These are phyloP conservation scores for Panus rudis DNA, from an alignment of 768 basidiomycete species.

Conservation along the genomic window DNA sequence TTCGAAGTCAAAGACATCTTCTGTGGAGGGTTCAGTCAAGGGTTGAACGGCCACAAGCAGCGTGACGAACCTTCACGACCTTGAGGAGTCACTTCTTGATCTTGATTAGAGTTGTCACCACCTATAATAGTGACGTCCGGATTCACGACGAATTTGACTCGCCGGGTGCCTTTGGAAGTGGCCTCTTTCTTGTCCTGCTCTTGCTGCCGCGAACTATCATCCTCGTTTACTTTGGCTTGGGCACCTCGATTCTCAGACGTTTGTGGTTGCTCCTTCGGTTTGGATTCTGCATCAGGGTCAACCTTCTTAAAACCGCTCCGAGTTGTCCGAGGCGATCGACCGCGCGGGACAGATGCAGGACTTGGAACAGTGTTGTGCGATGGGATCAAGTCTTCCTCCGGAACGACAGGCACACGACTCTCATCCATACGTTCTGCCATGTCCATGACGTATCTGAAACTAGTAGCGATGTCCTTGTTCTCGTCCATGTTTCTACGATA, in stretches of 20 bases:
- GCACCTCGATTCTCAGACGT: neutral
- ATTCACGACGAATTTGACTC: conserved; percentile 68
- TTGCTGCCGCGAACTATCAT: neutral
- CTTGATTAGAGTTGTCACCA: conserved; percentile 25
- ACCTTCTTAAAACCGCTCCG: conserved; percentile 21
- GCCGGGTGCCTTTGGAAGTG: conserved; percentile 46
- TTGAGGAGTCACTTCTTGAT: conserved; percentile 16
- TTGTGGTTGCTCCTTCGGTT: conserved; percentile 7
- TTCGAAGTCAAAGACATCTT: conserved; percentile 68
- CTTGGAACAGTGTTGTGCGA: conserved; percentile 1
- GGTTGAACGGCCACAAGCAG: conserved; percentile 9
- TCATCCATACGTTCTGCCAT: conserved; percentile 32
- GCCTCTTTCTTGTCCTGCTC: conserved; percentile 11
- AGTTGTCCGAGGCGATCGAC: conserved; percentile 8
- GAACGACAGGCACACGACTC: conserved; percentile 6
- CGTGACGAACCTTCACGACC: conserved; percentile 36
- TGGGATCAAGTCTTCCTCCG: conserved; percentile 1
- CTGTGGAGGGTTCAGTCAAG: conserved; percentile 25
- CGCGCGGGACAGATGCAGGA: conserved; percentile 2
- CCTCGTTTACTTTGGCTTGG: neutral
- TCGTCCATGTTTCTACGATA: conserved; percentile 43
- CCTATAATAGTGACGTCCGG: conserved; percentile 47
- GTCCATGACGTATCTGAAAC: conserved; percentile 41
- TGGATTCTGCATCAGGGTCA: conserved; percentile 7
- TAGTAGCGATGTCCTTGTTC: conserved; percentile 37